Base-by-base conservation (phyloP, 306 rosid species). In the Pterocarpus santalinus region DNA sequence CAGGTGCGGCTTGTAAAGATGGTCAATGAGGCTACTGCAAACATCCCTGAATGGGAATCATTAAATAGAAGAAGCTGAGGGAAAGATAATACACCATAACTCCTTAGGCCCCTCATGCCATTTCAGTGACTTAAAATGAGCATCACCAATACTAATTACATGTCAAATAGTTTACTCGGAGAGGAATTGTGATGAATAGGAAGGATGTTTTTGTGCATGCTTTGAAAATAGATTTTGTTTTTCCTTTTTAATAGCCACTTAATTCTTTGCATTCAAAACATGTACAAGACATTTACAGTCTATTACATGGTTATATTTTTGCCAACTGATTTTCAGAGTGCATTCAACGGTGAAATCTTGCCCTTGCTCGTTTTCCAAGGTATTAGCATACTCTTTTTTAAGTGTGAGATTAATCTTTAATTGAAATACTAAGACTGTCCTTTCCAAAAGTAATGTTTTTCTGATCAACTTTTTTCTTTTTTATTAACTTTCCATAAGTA, bases 11-110 rank as follows among this genome's bases (percentile, higher is more conserved):
- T 92, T 58, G 97, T 92, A 78, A 89, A 89, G 82, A 83, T 90
- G 97, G 95, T 92, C 13, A 92, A 92, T 52, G 95, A 92, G 81
- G 97, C 97, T 51, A 85, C 93, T 39, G 91, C 91, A 61, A 88
- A 90, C 81, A 84, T 92, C 69, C 93, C 89, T 52, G 87, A 88
- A 66, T 92, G 95, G 97, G 89, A 88, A 44, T 69, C 81, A 6
- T 38, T 81, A 79, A 87, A 77, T 30, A 80, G 86, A 80, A 84
- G 84, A 63, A 43, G 47, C 47, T 62, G 76, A 83, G 70, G 39
- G 53, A 81, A 72, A 75, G 69, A 55, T 61, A 55, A 79, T 5
- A 72, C 35, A 66, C 33, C 75, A 47, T 75, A 5, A 39, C 7
- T 35, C 64, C 22, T 47, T 52, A 22, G 47, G 52, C 14, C 57